Percentiles rank a stretch among this genome's conserved stretches.
These are phyloP conservation scores for Massarina eburnea DNA, from an alignment of 2,329 filamentous ascomycete genomes.

Conservation along the genomic window DNA sequence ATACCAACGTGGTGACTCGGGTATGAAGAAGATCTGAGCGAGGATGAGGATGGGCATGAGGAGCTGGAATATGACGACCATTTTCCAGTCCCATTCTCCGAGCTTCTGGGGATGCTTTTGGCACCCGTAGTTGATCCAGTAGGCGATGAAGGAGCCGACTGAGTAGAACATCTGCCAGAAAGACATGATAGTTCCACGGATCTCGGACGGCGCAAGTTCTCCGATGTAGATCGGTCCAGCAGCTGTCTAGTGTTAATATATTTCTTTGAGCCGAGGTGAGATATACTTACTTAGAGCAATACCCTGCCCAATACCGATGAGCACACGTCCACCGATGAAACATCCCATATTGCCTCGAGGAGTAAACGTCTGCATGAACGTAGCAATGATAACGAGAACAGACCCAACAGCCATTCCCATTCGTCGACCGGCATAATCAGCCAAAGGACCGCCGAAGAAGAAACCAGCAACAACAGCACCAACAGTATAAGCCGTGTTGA, in stretches of 20 bases:
- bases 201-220: conserved; percentile 65
- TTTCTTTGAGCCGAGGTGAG: background rate
- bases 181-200: conserved; percentile 68
- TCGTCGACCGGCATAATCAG: conserved; percentile 64
- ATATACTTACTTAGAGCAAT: conserved; percentile 59
- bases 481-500: conserved; percentile 72
- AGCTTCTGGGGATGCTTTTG: conserved; percentile 57
- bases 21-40: conserved; percentile 60
- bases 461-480: conserved; percentile 70
- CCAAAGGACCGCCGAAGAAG: conserved; percentile 66
- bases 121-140: conserved; percentile 49
- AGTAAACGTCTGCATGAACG: conserved; percentile 68
- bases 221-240: conserved; percentile 72
- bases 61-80: conserved; percentile 73
- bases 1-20: conserved; percentile 70
- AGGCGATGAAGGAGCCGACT: conserved; percentile 65
- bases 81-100: conserved; percentile 73
- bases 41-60: conserved; percentile 67
- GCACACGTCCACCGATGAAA: conserved; percentile 68
- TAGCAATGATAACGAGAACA: conserved; percentile 66
- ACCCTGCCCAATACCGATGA: conserved; percentile 71
- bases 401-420: conserved; percentile 67
- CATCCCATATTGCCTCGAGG: conserved; percentile 60
- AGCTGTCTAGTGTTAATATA: conserved; percentile 43
- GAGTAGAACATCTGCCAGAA: conserved; percentile 70